Evolutionary conservation across 768 basidiomycete species (phyloP), one percentile per base, ranked within the genome.

Genomic region (Sarcodon sp.): DNA sequence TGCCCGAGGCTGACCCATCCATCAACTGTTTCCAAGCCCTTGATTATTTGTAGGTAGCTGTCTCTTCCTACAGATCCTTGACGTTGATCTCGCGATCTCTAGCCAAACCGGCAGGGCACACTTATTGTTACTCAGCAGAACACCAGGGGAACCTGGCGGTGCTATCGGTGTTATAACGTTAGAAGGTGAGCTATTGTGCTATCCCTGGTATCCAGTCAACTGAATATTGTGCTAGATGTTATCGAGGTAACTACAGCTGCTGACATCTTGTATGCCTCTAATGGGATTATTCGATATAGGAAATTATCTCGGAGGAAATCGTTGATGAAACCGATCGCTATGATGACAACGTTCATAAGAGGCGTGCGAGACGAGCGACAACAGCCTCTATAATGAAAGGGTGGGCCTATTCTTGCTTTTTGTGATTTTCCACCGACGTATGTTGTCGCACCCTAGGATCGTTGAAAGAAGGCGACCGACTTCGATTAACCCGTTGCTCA

Each of bases 61-160:
- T 31, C 8, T 18, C 33, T 15, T 4, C 4, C 12, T 31, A 1
- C 0, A 8, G 33, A 3, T 7, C 31, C 39, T 4, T 9, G 8
- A 13, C 27, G 4, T 27, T 41, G 13, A 41, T 9, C 11, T 7
- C 4, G 8, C n/a, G 8, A 11, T 41, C 8, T 33, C 11, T 45
- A 87, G 85, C 66, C 94, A 96, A 72, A 93, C 92, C 0, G 94
- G 94, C 2, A 79, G 93, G 38, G 89, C 92, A 0, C 94, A 99
- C 67, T 69, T 99, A 45, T 68, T 97, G 10, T 65, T 99, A 32
- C 77, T 99, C 35, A 88, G 84, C 55, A 72, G 70, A 13, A 87
- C 87, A 0, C 94, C 94, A 2, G 94, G 94, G 0, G 63, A 70
- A 15, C 69, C 79, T 6, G 87, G 87, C 18, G 93, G 93, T 35